A percentile compares a stretch with the other conserved stretches of the same genome.
phyloP scores from a whole-genome alignment of 768 basidiomycete genomes.

The Pseudohyphozyma bogoriensis region DNA sequence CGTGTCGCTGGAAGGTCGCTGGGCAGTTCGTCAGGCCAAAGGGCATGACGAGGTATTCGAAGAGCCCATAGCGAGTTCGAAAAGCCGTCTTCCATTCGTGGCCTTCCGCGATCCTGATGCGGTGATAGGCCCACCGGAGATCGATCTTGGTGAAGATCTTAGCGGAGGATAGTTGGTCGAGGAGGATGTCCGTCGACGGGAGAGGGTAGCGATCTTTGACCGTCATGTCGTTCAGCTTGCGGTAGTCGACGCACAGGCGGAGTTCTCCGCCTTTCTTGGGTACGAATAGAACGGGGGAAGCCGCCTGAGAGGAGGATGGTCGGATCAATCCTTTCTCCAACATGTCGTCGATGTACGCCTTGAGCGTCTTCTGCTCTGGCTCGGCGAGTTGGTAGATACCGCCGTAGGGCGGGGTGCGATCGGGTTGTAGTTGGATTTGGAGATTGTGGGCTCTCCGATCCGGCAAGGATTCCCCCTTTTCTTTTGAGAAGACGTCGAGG shows the following conservation, averaged over 20 bases:
- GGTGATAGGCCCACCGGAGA: constrained; percentile 42
- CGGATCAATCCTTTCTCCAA: constrained; percentile 40
- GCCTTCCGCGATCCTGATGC: constrained; percentile 41
- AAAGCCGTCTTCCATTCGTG: constrained; percentile 45
- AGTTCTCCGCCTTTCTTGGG: constrained; percentile 19
- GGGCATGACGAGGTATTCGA: constrained; percentile 44
- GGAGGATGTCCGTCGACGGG: constrained; percentile 15
- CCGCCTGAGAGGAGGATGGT: constrained; percentile 15
- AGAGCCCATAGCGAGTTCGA: constrained; percentile 40
- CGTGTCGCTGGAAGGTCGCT: constrained; percentile 43
- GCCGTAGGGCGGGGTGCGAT: constrained; percentile 32
- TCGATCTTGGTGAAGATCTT: constrained; percentile 38
- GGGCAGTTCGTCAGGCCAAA: constrained; percentile 37
- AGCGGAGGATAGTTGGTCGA: constrained; percentile 33
- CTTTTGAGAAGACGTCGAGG: constrained; percentile 35
- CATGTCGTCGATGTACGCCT: constrained; percentile 39
- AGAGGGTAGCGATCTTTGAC: constrained; percentile 26
- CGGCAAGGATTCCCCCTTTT: constrained; percentile 36
- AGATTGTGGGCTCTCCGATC: constrained; percentile 39
- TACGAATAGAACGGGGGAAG: constrained; percentile 20
- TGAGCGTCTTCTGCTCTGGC: constrained; percentile 38
- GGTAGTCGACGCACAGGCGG: constrained; percentile 25
- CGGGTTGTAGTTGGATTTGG: constrained; percentile 39
- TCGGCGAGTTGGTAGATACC: constrained; percentile 39
- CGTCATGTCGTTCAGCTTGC: constrained; percentile 22